Percentiles rank a stretch among this genome's conserved stretches.
phyloP scores from a whole-genome alignment of 2,329 filamentous ascomycete species.

The Paraphoma chrysanthemicola region DNA sequence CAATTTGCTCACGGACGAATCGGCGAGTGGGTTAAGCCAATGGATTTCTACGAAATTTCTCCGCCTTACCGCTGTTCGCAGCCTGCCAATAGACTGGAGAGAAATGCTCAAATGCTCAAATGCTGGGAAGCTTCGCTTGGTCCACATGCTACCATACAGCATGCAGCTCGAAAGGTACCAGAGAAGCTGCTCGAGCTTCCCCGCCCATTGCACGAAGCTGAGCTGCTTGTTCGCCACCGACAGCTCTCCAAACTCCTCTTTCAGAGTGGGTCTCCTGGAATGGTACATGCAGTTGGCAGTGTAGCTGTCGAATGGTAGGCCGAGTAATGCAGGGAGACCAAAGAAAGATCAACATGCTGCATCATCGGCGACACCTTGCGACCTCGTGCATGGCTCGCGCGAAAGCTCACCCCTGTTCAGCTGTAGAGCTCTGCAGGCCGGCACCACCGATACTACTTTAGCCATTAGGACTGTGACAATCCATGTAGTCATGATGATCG shows the following conservation, averaged over 20 bases:
- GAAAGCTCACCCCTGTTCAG: not conserved
- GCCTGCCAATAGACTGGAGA: not conserved
- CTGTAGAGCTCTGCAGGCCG: conserved; percentile 12
- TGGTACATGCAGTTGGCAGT: not conserved
- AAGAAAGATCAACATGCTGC: not conserved
- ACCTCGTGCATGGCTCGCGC: not conserved
- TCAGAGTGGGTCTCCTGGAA: not conserved
- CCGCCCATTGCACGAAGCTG: not conserved
- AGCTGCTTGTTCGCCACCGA: not conserved
- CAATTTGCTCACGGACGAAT: too few species aligned
- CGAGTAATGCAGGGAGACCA: not conserved
- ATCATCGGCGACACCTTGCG: not conserved
- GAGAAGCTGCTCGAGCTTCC: not conserved
- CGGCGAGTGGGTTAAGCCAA: too few species aligned
- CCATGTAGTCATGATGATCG: not conserved
- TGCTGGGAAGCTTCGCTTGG: not conserved
- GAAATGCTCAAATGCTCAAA: not conserved
- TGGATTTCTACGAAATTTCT: too few species aligned
- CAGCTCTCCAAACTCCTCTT: not conserved
- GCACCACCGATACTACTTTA: conserved; percentile 1
- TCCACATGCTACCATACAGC: not conserved
- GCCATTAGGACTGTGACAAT: not conserved
- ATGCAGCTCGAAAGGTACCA: not conserved
- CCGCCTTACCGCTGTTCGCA: too few species aligned
- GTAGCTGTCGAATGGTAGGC: not conserved